phyloP scores from a whole-genome alignment of 768 basidiomycete species.

The Lentinula sp. region DNA sequence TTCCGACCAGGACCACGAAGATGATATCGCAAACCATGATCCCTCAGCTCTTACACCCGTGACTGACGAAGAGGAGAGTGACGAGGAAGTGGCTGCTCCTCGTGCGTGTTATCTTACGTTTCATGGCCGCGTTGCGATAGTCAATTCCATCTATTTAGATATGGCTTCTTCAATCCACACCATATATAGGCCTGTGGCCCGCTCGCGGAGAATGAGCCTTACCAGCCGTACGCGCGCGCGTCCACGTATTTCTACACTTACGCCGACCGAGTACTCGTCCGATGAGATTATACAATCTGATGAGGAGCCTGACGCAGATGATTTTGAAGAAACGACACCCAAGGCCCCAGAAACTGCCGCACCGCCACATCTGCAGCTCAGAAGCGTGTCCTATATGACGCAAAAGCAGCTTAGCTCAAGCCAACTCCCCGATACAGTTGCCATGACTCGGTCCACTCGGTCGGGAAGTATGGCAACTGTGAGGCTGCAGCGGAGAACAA shows the following conservation, averaged over 20 bases:
- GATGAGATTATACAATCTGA: slow-evolving; percentile 33
- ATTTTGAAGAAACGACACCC: slow-evolving; percentile 54
- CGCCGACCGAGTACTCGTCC: slow-evolving; percentile 6
- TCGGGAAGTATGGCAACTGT: slow-evolving; percentile 69
- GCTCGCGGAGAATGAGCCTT: slow-evolving; percentile 39
- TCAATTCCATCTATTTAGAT: slow-evolving; percentile 20
- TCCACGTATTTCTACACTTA: background rate
- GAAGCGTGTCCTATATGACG: slow-evolving; percentile 2
- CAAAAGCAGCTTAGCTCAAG: slow-evolving; percentile 1
- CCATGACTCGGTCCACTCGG: slow-evolving; percentile 19
- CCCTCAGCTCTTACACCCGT: slow-evolving; percentile 25
- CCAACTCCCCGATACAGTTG: background rate
- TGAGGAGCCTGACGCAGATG: slow-evolving; percentile 38
- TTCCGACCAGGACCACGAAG: slow-evolving; percentile 62
- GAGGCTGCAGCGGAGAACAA: slow-evolving; percentile 55
- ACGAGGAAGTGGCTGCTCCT: slow-evolving; percentile 38
- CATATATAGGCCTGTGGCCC: slow-evolving; percentile 76
- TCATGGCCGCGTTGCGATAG: background rate
- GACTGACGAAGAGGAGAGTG: slow-evolving; percentile 49
- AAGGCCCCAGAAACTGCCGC: slow-evolving; percentile 21
- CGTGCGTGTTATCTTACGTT: slow-evolving; percentile 18
- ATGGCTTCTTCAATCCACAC: slow-evolving; percentile 86
- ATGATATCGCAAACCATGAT: slow-evolving; percentile 41
- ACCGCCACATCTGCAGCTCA: slow-evolving; percentile 5
- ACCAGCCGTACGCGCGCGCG: slow-evolving; percentile 14